Percentiles rank a stretch among this genome's conserved stretches.
Evolutionary conservation across 2,329 filamentous ascomycete species (phyloP).

Genomic region (Calonectria hawksworthii): DNA sequence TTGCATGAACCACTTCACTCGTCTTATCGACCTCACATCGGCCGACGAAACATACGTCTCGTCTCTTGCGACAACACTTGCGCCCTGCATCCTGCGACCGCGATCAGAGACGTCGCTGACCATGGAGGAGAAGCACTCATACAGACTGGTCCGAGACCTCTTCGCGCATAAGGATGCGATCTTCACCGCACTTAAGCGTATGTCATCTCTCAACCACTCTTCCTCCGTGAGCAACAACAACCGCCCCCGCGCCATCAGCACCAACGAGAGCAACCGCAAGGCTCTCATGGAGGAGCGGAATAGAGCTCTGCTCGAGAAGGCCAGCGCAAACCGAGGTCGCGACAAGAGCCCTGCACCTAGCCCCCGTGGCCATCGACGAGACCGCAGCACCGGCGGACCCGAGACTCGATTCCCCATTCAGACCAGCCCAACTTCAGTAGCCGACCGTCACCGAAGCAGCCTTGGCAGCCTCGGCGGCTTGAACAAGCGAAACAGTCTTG

Average conservation of each 20-base stretch:
- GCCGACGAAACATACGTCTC: conserved; percentile 90
- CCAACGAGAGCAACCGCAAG: conserved; percentile 94
- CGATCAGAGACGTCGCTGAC: conserved; percentile 90
- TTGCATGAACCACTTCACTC: conserved; percentile 97
- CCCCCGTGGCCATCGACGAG: conserved; percentile 77
- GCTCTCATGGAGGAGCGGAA: conserved; percentile 95
- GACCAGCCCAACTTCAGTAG: conserved; percentile 71
- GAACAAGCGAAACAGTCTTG: conserved; percentile 78
- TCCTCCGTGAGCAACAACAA: conserved; percentile 65
- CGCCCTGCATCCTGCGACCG: conserved; percentile 90
- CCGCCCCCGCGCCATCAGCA: conserved; percentile 89
- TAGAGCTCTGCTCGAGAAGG: conserved; percentile 81
- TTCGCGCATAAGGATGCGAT: conserved; percentile 95
- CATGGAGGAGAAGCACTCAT: conserved; percentile 94
- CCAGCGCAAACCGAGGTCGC: conserved; percentile 75
- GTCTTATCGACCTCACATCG: conserved; percentile 95
- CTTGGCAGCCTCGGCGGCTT: conserved; percentile 64
- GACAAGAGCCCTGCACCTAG: conserved; percentile 80
- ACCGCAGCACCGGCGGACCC: conserved; percentile 80
- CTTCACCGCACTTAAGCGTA: conserved; percentile 95
- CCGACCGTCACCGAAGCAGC: conserved; percentile 65
- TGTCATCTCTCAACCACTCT: conserved; percentile 78
- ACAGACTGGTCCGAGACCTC: conserved; percentile 90
- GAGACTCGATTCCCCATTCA: conserved; percentile 89
- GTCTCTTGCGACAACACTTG: conserved; percentile 79